Conservation (phyloP, 1,284 basidiomycete species). For the Nidula niveotomentosa region DNA sequence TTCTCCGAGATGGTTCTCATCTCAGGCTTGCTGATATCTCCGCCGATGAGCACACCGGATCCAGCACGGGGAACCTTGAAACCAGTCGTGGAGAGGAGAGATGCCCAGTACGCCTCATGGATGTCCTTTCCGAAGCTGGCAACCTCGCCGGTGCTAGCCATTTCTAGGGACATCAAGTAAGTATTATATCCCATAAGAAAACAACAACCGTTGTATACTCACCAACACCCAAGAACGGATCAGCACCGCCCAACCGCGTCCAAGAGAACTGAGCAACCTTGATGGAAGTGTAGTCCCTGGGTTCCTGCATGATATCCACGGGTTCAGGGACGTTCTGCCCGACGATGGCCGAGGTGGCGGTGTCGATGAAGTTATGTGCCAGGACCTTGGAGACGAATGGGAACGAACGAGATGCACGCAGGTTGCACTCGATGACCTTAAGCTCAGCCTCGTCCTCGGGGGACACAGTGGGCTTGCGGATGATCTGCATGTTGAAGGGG, state of each 20-base stretch:
- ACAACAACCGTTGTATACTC: conserved; percentile 26
- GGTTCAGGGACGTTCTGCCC: conserved; percentile 90
- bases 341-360: conserved; percentile 91
- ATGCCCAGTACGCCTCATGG: conserved; percentile 97
- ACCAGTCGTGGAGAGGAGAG: conserved; percentile 85
- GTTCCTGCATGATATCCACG: conserved; percentile 90
- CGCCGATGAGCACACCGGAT: conserved; percentile 87
- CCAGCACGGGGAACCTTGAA: conserved; percentile 86
- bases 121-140: conserved; percentile 96
- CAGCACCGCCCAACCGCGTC: conserved; percentile 93
- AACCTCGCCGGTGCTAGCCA: conserved; percentile 98
- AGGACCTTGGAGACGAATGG: conserved; percentile 97
- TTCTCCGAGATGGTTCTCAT: conserved; percentile 79
- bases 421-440: conserved; percentile 99
- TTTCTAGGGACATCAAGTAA: conserved; percentile 55
- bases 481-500: conserved; percentile 99
- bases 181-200: background rate
- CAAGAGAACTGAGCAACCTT: conserved; percentile 99
- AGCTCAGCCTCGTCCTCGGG: conserved; percentile 66
- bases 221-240: conserved; percentile 97
- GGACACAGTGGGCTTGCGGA: conserved; percentile 73
- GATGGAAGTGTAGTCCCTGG: conserved; percentile 93
- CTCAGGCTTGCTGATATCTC: conserved; percentile 82
- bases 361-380: conserved; percentile 96
- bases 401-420: conserved; percentile 97